Conservation (phyloP, 371 early-diverging fungal genomes). For the Rhizopus stolonifer region DNA sequence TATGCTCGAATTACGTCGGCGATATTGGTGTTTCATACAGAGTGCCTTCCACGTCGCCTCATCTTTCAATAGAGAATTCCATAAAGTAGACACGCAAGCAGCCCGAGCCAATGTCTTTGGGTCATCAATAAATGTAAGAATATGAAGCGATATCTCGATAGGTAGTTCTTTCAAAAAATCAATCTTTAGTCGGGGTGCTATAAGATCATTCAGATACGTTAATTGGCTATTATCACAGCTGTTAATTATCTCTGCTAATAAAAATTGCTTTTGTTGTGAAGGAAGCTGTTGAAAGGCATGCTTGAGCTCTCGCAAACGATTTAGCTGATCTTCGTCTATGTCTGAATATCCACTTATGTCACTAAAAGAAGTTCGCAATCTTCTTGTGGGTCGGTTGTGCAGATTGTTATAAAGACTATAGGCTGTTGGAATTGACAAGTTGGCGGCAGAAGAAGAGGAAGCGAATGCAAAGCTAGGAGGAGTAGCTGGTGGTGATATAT, state of each 20-base stretch:
- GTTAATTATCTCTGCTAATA: constrained; percentile 53
- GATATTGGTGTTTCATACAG: constrained; percentile 50
- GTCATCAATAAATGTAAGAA: constrained; percentile 69
- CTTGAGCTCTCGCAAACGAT: constrained; percentile 37
- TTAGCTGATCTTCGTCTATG: constrained; percentile 33
- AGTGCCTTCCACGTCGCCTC: constrained; percentile 55
- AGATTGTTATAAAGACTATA: constrained; percentile 1
- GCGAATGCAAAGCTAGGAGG: constrained; percentile 41
- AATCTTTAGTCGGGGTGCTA: constrained; percentile 69
- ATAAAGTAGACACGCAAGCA: constrained; percentile 69
- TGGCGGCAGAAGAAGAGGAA: constrained; percentile 15
- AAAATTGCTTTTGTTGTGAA: constrained; percentile 40
- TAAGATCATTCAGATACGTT: constrained; percentile 53
- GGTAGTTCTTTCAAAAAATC: constrained; percentile 80
- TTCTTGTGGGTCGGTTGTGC: constrained; percentile 28
- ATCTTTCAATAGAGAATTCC: constrained; percentile 74
- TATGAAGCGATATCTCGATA: constrained; percentile 70
- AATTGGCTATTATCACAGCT: constrained; percentile 59
- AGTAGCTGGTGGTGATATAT: constrained; percentile 51
- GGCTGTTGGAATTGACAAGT: constrained; percentile 18
- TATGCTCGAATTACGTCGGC: constrained; percentile 50
- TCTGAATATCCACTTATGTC: constrained; percentile 3
- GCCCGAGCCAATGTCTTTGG: constrained; percentile 74
- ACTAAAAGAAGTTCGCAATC: constrained; percentile 14
- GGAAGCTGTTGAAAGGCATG: constrained; percentile 46